phyloP scores from a whole-genome alignment of 306 rosid species.

The Pyrus bretschneideri region DNA sequence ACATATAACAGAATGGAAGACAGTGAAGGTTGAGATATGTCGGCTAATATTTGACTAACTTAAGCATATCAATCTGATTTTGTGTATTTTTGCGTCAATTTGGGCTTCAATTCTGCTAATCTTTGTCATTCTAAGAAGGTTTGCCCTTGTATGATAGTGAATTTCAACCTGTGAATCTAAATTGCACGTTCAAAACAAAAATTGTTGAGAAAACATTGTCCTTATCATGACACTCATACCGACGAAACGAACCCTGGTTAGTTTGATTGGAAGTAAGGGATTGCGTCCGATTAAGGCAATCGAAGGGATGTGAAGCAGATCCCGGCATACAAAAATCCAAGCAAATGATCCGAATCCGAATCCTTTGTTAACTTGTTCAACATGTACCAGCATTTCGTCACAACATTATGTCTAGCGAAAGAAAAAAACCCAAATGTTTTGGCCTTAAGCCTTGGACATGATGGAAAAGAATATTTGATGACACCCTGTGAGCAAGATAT shows the following conservation, averaged over 20 bases:
- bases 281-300: background rate
- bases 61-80: slow-evolving; percentile 2
- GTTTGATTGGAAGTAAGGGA: background rate
- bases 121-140: background rate
- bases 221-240: background rate
- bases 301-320: background rate
- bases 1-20: background rate
- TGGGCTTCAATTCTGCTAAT: background rate
- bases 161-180: background rate
- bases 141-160: background rate
- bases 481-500: background rate
- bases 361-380: background rate
- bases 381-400: background rate
- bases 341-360: background rate
- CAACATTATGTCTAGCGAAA: background rate
- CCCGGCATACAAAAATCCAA: background rate
- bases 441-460: background rate
- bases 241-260: background rate
- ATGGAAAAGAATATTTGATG: background rate
- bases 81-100: background rate
- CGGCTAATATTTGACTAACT: background rate
- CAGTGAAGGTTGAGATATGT: background rate
- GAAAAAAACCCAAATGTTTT: background rate
- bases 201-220: background rate
- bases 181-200: background rate